phyloP scores from a whole-genome alignment of 331 rosid genomes.

The Rhamnella rubrinervis region DNA sequence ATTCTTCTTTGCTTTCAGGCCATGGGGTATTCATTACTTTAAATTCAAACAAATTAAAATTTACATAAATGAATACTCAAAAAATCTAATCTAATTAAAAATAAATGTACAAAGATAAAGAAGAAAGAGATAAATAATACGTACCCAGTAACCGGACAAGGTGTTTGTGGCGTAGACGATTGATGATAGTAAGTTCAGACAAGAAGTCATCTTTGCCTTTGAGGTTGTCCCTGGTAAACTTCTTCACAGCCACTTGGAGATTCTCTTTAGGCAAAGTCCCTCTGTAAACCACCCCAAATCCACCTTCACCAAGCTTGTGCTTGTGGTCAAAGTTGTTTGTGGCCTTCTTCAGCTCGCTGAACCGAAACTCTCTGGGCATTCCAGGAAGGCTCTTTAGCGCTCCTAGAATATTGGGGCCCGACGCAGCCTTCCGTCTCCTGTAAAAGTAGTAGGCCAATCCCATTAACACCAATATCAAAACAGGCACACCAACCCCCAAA shows the following conservation, averaged over 20 bases:
- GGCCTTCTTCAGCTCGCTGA: conserved; percentile 63
- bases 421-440: conserved; percentile 19
- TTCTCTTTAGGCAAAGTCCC: conserved; percentile 45
- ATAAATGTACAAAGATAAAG: neutral
- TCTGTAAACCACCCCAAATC: conserved; percentile 67
- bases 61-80: neutral
- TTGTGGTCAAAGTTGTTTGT: conserved; percentile 61
- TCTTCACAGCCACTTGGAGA: conserved; percentile 66
- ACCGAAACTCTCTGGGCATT: conserved; percentile 58
- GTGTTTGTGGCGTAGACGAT: conserved; percentile 81
- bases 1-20: no score
- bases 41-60: no score
- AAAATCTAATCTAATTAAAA: neutral
- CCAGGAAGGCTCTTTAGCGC: conserved; percentile 71
- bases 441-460: conserved; percentile 14
- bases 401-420: conserved; percentile 47
- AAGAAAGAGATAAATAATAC: neutral
- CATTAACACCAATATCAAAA: conserved; percentile 8
- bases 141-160: conserved; percentile 63
- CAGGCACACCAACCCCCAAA: conserved; percentile 45
- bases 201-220: conserved; percentile 71
- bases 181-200: conserved; percentile 72
- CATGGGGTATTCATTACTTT: no score
- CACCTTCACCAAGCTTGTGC: conserved; percentile 65
- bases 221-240: conserved; percentile 59